Percentiles rank a stretch among this genome's conserved stretches.
These are phyloP conservation scores for Wickerhamomyces strasburgensis DNA, from an alignment of 805 yeast species.

Conservation along the genomic window DNA sequence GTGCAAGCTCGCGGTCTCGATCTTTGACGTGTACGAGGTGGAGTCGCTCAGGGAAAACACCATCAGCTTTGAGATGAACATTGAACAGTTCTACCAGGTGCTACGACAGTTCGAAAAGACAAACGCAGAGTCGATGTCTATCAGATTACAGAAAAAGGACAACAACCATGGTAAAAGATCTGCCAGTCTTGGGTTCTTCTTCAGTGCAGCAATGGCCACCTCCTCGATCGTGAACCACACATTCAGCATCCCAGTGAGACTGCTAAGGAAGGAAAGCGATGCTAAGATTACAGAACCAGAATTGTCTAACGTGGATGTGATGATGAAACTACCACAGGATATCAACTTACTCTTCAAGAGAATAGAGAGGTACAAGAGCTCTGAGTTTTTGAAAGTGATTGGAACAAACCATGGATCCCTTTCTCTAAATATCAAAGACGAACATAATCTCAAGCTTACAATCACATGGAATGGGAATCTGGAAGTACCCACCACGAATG, in stretches of 20 bases:
- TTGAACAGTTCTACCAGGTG: slow-evolving; percentile 56
- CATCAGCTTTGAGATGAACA: slow-evolving; percentile 56
- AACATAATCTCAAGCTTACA: slow-evolving; percentile 44
- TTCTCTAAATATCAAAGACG: slow-evolving; percentile 50
- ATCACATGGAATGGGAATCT: slow-evolving; percentile 56
- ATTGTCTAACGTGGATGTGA: slow-evolving; percentile 46
- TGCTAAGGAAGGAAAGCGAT: slow-evolving; percentile 51
- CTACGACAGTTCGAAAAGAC: slow-evolving; percentile 52
- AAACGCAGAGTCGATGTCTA: slow-evolving; percentile 43
- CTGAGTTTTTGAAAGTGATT: slow-evolving; percentile 44
- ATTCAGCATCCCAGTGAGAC: slow-evolving; percentile 65
- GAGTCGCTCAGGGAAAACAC: slow-evolving; percentile 48
- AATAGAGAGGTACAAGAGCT: slow-evolving; percentile 57
- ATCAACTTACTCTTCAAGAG: slow-evolving; percentile 52
- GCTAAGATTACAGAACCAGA: slow-evolving; percentile 59
- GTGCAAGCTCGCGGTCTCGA: slow-evolving; percentile 46
- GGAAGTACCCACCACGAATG: slow-evolving; percentile 32
- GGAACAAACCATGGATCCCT: slow-evolving; percentile 47
- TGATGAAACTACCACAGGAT: slow-evolving; percentile 44
- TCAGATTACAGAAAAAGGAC: slow-evolving; percentile 41
- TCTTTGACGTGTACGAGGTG: slow-evolving; percentile 27
- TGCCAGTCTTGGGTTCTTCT: slow-evolving; percentile 52
- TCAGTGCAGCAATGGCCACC: slow-evolving; percentile 40
- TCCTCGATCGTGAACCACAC: slow-evolving; percentile 54
- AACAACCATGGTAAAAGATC: slow-evolving; percentile 30